phyloP scores from a whole-genome alignment of 129 eudicot species.

The Logfia minima region DNA sequence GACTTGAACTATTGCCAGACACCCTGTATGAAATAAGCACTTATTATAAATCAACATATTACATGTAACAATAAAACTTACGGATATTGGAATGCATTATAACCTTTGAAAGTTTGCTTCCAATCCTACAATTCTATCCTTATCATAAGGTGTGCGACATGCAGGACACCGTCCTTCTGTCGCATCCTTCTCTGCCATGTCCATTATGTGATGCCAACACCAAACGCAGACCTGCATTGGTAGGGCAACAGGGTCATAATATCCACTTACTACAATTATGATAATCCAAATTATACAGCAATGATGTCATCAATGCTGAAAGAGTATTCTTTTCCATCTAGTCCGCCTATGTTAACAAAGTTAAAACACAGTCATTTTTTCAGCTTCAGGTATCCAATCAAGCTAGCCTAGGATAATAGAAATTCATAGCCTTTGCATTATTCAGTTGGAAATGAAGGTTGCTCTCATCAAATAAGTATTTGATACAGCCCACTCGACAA shows the following conservation, averaged over 20 bases:
- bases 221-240: conserved; percentile 74
- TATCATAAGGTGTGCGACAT: conserved; percentile 73
- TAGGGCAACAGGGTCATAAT: conserved; percentile 11
- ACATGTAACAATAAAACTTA: not conserved
- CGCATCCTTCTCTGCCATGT: conserved; percentile 90
- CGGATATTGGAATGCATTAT: conserved; percentile 11
- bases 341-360: not conserved
- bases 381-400: no score
- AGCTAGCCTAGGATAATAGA: not conserved
- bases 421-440: not conserved
- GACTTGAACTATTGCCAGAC: conserved; percentile 45
- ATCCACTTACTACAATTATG: not conserved
- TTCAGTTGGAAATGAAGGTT: not conserved
- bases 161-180: conserved; percentile 91
- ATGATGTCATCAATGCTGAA: not conserved
- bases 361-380: not conserved
- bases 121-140: conserved; percentile 70
- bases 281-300: not conserved
- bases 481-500: conserved; percentile 7
- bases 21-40: conserved; percentile 48
- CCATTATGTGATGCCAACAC: conserved; percentile 96
- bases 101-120: conserved; percentile 76
- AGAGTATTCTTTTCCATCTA: no score
- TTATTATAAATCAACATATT: conserved; percentile 12
- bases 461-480: not conserved